Conservation (phyloP, 495 filamentous ascomycete species). For the Venustampulla echinocandica region DNA sequence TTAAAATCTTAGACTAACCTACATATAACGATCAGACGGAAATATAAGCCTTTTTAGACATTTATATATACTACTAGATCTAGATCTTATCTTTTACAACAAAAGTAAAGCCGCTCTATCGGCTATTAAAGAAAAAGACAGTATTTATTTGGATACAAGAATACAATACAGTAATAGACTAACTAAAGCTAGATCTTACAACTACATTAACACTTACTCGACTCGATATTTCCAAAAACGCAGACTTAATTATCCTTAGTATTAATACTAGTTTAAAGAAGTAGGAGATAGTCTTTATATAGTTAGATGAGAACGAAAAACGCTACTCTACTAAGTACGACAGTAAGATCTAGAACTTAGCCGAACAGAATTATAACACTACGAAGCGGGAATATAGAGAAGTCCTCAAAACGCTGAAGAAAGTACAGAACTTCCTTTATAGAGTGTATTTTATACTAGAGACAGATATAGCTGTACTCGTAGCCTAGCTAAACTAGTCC, state of each 20-base stretch:
- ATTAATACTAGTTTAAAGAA: not conserved
- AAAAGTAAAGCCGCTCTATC: not conserved
- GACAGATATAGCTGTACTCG: not conserved
- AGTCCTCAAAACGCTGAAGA: conserved; percentile 4
- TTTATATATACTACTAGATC: conserved; percentile 8
- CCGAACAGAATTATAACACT: conserved; percentile 3
- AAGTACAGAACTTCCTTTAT: not conserved
- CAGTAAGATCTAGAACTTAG: not conserved
- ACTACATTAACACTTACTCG: not conserved
- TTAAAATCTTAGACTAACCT: conserved; percentile 1
- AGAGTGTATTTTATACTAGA: conserved; percentile 4
- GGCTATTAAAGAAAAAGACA: not conserved
- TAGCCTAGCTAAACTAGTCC: not conserved
- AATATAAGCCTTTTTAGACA: not conserved
- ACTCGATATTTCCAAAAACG: not conserved
- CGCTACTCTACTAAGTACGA: not conserved
- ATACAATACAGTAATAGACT: not conserved
- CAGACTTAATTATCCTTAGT: not conserved
- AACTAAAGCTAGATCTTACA: not conserved
- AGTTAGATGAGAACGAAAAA: not conserved
- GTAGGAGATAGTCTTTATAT: not conserved
- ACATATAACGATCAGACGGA: not conserved
- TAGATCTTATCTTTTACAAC: not conserved
- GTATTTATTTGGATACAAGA: not conserved
- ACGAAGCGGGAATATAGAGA: conserved; percentile 3